Conservation (phyloP, 2,329 filamentous ascomycete genomes). For the Botrytis galanthina region DNA sequence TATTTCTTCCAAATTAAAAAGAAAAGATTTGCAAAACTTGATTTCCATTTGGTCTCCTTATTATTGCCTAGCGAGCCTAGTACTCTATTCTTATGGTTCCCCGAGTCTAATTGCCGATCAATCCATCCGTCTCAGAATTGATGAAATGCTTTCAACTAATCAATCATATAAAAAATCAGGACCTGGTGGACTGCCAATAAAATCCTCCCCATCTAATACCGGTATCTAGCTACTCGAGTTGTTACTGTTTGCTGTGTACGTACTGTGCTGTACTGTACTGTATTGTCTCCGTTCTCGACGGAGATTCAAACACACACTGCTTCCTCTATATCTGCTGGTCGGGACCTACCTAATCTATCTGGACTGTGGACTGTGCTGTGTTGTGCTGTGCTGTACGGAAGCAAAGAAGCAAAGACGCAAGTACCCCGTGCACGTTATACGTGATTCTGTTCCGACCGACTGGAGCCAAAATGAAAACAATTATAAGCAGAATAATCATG, state of each 20-base stretch:
- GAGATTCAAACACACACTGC: not conserved
- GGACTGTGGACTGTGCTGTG: not conserved
- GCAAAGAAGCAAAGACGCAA: not conserved
- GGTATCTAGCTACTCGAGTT: not conserved
- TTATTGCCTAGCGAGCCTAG: too few species aligned
- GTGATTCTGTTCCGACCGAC: not conserved
- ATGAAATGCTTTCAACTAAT: not conserved
- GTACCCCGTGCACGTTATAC: not conserved
- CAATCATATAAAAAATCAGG: not conserved
- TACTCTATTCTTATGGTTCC: not conserved
- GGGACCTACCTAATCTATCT: not conserved
- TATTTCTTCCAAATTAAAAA: not conserved
- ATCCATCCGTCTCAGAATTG: not conserved
- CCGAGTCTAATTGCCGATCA: slow-evolving; percentile 14
- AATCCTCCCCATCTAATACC: not conserved
- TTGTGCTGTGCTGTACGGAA: not conserved
- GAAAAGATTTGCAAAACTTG: not conserved
- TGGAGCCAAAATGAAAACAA: not conserved
- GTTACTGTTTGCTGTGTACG: not conserved
- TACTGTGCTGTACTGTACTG: not conserved
- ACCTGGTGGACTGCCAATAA: too few species aligned
- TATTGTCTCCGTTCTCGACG: not conserved
- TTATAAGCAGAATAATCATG: not conserved
- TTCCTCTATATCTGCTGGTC: not conserved
- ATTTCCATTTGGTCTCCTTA: not conserved